Evolutionary conservation across 2,329 filamentous ascomycete genomes (phyloP).

Genomic region (Microsporum ferrugineum): DNA sequence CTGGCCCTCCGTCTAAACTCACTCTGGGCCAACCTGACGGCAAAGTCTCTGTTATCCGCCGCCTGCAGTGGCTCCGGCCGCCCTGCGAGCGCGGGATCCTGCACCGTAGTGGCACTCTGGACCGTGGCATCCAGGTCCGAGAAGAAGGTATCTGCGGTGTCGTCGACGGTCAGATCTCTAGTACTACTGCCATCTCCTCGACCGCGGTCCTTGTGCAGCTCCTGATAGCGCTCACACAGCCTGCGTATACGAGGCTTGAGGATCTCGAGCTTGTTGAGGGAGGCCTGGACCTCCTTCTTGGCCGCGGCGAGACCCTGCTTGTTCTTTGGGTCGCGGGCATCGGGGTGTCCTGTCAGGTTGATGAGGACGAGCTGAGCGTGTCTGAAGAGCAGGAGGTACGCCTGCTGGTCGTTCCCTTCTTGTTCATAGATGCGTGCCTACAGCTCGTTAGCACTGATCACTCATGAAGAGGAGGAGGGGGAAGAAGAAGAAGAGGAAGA

Average conservation of each 20-base stretch:
- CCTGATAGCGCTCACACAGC: constrained; percentile 57
- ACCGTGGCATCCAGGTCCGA: not conserved
- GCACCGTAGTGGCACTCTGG: constrained; percentile 12
- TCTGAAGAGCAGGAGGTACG: constrained; percentile 83
- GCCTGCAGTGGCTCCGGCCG: constrained; percentile 55
- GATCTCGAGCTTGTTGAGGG: constrained; percentile 60
- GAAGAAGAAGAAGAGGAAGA: not conserved
- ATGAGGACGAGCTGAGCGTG: constrained; percentile 76
- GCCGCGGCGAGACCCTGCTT: constrained; percentile 44
- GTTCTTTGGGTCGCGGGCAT: constrained; percentile 54
- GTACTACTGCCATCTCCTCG: constrained; percentile 13
- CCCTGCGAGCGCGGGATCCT: constrained; percentile 51
- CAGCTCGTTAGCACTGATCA: not conserved
- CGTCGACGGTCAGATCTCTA: not conserved
- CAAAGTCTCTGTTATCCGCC: constrained; percentile 60
- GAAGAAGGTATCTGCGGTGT: not conserved
- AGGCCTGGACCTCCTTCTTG: constrained; percentile 50
- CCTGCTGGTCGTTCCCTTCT: constrained; percentile 76
- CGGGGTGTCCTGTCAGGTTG: constrained; percentile 62
- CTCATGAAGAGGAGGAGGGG: not conserved
- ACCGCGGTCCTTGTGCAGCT: constrained; percentile 38
- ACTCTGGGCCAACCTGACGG: constrained; percentile 61
- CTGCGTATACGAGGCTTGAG: constrained; percentile 68
- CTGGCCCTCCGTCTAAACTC: constrained; percentile 54
- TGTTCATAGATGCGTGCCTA: constrained; percentile 74